phyloP scores from a whole-genome alignment of 23 red algal genomes.

The Gracilaria domingensis region DNA sequence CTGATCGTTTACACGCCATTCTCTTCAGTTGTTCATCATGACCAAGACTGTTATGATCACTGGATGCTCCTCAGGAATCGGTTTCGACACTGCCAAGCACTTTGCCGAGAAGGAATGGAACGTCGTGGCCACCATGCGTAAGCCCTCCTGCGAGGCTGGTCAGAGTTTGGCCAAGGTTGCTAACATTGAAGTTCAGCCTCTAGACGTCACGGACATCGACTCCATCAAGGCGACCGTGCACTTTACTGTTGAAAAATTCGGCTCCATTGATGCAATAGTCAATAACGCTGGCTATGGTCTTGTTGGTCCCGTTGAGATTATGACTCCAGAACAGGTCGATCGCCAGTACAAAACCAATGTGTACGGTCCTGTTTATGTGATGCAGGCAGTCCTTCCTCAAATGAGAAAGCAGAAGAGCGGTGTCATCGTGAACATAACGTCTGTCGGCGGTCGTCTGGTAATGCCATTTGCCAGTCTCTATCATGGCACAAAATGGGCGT shows the following conservation, averaged over 20 bases:
- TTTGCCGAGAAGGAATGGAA: neutral
- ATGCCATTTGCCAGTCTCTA: slow-evolving; percentile 40
- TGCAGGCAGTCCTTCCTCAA: slow-evolving; percentile 36
- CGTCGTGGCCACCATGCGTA: neutral
- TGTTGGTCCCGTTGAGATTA: slow-evolving; percentile 18
- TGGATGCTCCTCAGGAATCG: neutral
- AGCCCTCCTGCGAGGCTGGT: neutral
- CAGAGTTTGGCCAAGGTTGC: neutral
- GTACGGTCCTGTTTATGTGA: slow-evolving; percentile 16
- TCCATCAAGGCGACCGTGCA: neutral
- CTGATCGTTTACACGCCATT: too few relatives aligned
- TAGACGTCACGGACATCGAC: slow-evolving; percentile 9
- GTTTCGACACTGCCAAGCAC: neutral
- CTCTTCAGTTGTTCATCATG: neutral
- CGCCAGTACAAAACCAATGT: slow-evolving; percentile 50
- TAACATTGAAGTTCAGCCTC: neutral
- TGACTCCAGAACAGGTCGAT: slow-evolving; percentile 33
- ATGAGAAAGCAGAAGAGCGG: slow-evolving; percentile 23
- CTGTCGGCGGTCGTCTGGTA: neutral
- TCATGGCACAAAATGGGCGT: slow-evolving; percentile 33
- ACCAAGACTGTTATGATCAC: neutral
- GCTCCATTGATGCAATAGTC: slow-evolving; percentile 32
- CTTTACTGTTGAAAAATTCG: neutral
- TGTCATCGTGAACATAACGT: slow-evolving; percentile 14
- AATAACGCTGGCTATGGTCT: slow-evolving; percentile 51